A percentile compares a stretch with the other conserved stretches of the same genome.
Conservation (phyloP, 129 eudicot genomes). For the Artemisia annua region DNA sequence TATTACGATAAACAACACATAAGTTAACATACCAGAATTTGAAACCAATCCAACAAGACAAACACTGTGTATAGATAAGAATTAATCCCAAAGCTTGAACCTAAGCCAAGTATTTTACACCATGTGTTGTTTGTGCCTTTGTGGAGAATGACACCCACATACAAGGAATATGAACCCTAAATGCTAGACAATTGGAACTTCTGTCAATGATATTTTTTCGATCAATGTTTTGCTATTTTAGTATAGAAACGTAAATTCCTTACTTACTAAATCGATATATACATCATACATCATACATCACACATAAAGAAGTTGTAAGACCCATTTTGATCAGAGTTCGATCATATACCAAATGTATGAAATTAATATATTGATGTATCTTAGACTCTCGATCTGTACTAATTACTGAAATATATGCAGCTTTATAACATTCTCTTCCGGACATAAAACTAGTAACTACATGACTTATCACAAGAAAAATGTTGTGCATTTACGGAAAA, state of each 20-base stretch:
- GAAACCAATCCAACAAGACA: slow-evolving; percentile 5
- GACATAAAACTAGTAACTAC: no score
- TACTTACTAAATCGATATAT: neutral
- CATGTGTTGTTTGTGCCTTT: slow-evolving; percentile 22
- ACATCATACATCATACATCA: neutral
- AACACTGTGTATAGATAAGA: slow-evolving; percentile 30
- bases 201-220: neutral
- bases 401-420: no score
- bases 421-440: no score
- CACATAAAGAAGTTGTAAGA: no score
- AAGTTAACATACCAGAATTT: neutral
- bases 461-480: no score
- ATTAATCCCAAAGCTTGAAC: slow-evolving; percentile 25
- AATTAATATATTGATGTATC: no score
- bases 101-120: slow-evolving; percentile 28
- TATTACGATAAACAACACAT: neutral
- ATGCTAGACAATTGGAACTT: slow-evolving; percentile 27
- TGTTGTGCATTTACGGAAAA: no score
- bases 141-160: slow-evolving; percentile 35
- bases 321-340: no score
- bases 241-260: neutral
- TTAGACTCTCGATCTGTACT: no score
- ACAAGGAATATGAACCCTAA: slow-evolving; percentile 31
- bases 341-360: no score
- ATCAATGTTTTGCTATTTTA: neutral